Evolutionary conservation across 176 grass and related monocot species (phyloP).

Genomic region (Saccharum officinarum): DNA sequence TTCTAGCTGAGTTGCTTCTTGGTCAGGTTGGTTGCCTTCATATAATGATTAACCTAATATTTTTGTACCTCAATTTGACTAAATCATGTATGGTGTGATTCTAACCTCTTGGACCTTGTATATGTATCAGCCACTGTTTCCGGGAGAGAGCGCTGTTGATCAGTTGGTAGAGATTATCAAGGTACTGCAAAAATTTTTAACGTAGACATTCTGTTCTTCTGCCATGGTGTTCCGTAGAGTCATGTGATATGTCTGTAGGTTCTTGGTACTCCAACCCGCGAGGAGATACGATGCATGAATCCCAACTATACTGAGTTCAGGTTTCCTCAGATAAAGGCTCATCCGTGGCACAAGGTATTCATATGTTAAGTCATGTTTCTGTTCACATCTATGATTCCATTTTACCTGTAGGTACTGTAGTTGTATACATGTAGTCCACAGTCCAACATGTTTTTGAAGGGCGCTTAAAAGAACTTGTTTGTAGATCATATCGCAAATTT

Average conservation of each 20-base stretch:
- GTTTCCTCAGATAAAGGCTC: conserved; percentile 97
- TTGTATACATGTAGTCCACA: neutral
- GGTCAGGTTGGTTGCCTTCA: conserved; percentile 61
- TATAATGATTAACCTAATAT: neutral
- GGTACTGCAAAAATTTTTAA: conserved; percentile 45
- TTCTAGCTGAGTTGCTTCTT: conserved; percentile 70
- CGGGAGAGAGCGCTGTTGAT: conserved; percentile 83
- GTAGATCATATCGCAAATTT: neutral
- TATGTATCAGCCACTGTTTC: conserved; percentile 76
- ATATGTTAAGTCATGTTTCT: conserved; percentile 9
- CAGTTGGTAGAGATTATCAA: conserved; percentile 94
- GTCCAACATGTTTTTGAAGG: neutral
- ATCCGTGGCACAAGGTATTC: conserved; percentile 97
- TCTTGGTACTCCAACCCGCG: conserved; percentile 95
- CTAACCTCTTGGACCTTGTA: conserved; percentile 33
- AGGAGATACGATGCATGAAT: conserved; percentile 98
- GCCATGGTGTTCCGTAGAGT: neutral
- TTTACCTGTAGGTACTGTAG: neutral
- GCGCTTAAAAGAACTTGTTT: neutral
- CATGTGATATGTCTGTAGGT: conserved; percentile 47
- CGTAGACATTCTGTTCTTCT: conserved; percentile 1
- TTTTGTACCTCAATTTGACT: neutral
- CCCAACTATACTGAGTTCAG: conserved; percentile 94
- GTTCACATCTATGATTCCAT: conserved; percentile 8
- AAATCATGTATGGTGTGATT: neutral